phyloP scores from a whole-genome alignment of 495 filamentous ascomycete genomes.

The Friedmanniomyces simplex region DNA sequence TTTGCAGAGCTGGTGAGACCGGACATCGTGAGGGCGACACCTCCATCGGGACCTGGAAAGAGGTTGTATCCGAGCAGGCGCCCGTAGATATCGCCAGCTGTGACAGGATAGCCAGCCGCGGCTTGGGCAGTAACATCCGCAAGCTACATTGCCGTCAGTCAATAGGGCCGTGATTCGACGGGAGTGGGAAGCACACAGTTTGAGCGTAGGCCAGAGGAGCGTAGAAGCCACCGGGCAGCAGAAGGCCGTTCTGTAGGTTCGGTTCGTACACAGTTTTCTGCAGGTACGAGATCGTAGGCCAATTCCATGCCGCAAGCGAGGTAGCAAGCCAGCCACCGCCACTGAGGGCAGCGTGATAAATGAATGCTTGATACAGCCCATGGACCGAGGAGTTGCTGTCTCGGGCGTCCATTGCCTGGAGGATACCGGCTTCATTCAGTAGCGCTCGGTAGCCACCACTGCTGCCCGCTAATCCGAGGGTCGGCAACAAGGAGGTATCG shows the following conservation, averaged over 20 bases:
- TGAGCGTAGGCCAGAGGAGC: slow-evolving; percentile 10
- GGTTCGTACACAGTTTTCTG: slow-evolving; percentile 30
- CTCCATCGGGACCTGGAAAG: slow-evolving; percentile 30
- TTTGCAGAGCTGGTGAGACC: slow-evolving; percentile 25
- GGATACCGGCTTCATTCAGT: slow-evolving; percentile 36
- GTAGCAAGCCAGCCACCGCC: slow-evolving; percentile 39
- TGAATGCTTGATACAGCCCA: slow-evolving; percentile 38
- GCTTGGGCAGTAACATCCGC: slow-evolving; percentile 32
- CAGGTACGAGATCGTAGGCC: slow-evolving; percentile 34
- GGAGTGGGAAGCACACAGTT: neutral
- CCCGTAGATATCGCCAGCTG: slow-evolving; percentile 35
- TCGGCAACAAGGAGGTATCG: slow-evolving; percentile 22
- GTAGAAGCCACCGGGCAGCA: slow-evolving; percentile 24
- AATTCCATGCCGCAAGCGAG: slow-evolving; percentile 35
- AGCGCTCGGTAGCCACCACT: slow-evolving; percentile 40
- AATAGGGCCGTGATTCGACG: neutral
- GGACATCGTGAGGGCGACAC: slow-evolving; percentile 29
- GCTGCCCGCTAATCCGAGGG: slow-evolving; percentile 31
- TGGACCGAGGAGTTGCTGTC: slow-evolving; percentile 29
- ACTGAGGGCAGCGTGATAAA: slow-evolving; percentile 37
- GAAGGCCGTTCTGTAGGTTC: slow-evolving; percentile 27
- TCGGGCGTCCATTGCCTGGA: slow-evolving; percentile 35
- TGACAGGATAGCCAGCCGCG: slow-evolving; percentile 30
- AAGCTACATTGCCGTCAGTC: neutral
- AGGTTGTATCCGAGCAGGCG: slow-evolving; percentile 35